Conservation (phyloP, 805 yeast species). For the Kazachstania kunashirensis region DNA sequence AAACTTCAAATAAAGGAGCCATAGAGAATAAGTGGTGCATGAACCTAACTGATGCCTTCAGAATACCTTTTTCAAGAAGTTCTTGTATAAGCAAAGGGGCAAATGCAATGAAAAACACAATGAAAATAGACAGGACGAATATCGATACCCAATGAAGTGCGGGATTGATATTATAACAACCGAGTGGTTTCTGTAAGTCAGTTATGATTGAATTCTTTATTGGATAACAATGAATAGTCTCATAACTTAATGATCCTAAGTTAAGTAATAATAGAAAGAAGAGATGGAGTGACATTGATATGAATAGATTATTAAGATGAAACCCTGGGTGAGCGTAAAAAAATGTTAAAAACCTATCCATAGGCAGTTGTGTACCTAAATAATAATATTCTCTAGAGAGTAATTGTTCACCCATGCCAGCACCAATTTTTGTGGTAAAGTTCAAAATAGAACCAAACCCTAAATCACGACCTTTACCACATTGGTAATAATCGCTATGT, state of each 20-base stretch:
- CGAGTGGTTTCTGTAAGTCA: constrained; percentile 63
- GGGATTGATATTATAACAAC: constrained; percentile 79
- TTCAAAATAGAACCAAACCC: constrained; percentile 89
- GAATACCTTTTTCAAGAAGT: constrained; percentile 70
- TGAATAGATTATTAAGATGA: constrained; percentile 83
- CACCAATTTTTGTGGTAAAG: constrained; percentile 92
- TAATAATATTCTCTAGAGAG: constrained; percentile 86
- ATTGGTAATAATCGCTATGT: constrained; percentile 92
- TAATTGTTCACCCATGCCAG: constrained; percentile 97
- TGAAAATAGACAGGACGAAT: constrained; percentile 80
- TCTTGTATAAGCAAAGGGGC: constrained; percentile 84
- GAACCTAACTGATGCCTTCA: constrained; percentile 64
- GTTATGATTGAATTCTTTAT: constrained; percentile 61
- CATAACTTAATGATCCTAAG: constrained; percentile 69
- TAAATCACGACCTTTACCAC: constrained; percentile 93
- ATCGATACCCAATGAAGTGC: constrained; percentile 85
- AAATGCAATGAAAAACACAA: constrained; percentile 87
- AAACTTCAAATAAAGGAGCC: constrained; percentile 89
- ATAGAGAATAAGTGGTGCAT: constrained; percentile 68
- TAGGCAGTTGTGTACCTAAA: constrained; percentile 79
- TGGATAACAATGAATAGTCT: constrained; percentile 59
- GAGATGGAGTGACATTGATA: constrained; percentile 75
- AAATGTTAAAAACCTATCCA: constrained; percentile 83
- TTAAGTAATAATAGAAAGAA: constrained; percentile 74
- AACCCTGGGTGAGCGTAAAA: constrained; percentile 97